A percentile compares a stretch with the other conserved stretches of the same genome.
Evolutionary conservation across 2,329 filamentous ascomycete species (phyloP).

Genomic region (Aspergillus unguis): DNA sequence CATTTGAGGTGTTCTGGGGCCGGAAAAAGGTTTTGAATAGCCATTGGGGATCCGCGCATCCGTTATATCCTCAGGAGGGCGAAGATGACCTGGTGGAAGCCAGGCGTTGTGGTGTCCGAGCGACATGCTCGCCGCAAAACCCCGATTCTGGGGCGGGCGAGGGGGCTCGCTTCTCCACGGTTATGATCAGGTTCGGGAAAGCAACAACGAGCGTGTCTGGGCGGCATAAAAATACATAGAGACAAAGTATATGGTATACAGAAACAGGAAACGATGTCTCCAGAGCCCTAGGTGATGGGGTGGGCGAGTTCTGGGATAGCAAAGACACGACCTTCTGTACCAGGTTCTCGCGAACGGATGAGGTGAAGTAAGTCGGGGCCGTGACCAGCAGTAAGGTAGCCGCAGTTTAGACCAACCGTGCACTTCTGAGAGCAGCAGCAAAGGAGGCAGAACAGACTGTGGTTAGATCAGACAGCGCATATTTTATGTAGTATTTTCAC

Average conservation of each 20-base stretch:
- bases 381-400: conserved; percentile 28
- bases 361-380: conserved; percentile 33
- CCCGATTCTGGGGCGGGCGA: conserved; percentile 45
- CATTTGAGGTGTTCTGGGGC: conserved; percentile 44
- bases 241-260: conserved; percentile 19
- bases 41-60: conserved; percentile 43
- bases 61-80: conserved; percentile 59
- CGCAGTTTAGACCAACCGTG: conserved; percentile 34
- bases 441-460: not conserved
- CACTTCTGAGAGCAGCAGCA: conserved; percentile 20
- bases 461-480: not conserved
- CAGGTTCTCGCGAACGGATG: conserved; percentile 41
- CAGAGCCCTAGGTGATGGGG: conserved; percentile 33
- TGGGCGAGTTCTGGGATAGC: conserved; percentile 36
- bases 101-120: conserved; percentile 66
- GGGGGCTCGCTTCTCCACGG: conserved; percentile 45
- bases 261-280: conserved; percentile 28
- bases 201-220: conserved; percentile 24
- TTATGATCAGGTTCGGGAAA: conserved; percentile 35
- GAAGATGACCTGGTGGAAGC: conserved; percentile 59
- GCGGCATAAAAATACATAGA: conserved; percentile 34
- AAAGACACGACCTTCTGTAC: conserved; percentile 36
- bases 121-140: conserved; percentile 58
- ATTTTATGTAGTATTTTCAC: not conserved
- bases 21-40: conserved; percentile 41